Evolutionary conservation across 176 grass and related monocot species (phyloP).

Genomic region (Chloris gayana): DNA sequence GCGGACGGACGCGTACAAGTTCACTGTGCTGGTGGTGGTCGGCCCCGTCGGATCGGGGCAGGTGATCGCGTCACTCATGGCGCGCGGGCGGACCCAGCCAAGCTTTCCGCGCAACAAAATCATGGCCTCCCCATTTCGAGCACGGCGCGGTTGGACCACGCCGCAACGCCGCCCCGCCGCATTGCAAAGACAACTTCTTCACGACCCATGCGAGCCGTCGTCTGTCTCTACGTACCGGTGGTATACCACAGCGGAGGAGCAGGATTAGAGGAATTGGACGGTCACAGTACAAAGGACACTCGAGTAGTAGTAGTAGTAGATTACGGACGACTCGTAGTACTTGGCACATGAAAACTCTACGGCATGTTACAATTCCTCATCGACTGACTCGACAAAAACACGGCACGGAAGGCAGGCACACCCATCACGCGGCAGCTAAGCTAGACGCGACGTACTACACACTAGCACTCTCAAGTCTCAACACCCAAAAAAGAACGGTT

Average conservation of each 20-base stretch:
- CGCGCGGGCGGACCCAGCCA: background rate
- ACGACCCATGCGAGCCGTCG: no score
- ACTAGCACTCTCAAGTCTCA: background rate
- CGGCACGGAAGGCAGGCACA: background rate
- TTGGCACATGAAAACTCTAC: conserved; percentile 37
- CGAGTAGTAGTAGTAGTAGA: background rate
- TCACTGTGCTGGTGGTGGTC: background rate
- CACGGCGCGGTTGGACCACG: conserved; percentile 32
- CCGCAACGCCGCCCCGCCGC: background rate
- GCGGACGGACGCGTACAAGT: background rate
- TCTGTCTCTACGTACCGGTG: background rate
- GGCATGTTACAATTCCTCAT: conserved; percentile 39
- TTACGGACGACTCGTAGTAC: conserved; percentile 1
- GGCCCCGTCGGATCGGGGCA: conserved; percentile 8
- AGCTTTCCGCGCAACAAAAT: conserved; percentile 41
- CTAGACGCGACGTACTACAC: background rate
- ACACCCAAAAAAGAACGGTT: conserved; percentile 5
- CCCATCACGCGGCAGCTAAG: background rate
- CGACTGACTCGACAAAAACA: conserved; percentile 17
- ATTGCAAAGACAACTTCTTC: no score
- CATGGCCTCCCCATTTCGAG: conserved; percentile 41
- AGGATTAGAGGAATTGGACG: background rate
- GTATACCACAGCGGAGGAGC: background rate
- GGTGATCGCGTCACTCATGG: conserved; percentile 37
- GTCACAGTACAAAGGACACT: background rate